Conservation (phyloP, 345 rosid species). For the Hypericum androsaemum region DNA sequence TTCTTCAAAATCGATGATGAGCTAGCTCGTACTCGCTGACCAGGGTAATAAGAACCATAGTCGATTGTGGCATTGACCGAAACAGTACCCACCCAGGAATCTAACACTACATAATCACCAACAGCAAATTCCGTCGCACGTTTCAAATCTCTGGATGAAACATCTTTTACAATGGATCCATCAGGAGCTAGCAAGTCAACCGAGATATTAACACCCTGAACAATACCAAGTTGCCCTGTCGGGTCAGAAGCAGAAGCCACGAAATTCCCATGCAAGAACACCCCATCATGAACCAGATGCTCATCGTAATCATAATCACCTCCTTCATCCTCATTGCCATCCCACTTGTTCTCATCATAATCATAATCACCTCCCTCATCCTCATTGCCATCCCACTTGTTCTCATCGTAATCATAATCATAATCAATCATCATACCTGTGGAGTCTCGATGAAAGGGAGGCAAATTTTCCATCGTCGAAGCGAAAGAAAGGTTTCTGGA, state of each 20-base stretch:
- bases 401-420: no score
- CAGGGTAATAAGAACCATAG: conserved; percentile 56
- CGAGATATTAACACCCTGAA: conserved; percentile 44
- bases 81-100: conserved; percentile 91
- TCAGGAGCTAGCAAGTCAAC: conserved; percentile 65
- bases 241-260: conserved; percentile 5
- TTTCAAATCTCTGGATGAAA: conserved; percentile 57
- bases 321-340: no score
- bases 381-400: no score
- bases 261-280: no score
- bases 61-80: conserved; percentile 87
- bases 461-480: no score
- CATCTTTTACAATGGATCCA: conserved; percentile 52
- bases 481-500: no score
- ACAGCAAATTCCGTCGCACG: conserved; percentile 80
- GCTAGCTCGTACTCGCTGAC: conserved; percentile 86
- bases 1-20: conserved; percentile 78
- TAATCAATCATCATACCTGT: no score
- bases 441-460: no score
- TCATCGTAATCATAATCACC: no score
- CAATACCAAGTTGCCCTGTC: conserved; percentile 75
- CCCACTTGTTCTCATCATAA: no score
- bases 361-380: no score
- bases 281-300: no score
- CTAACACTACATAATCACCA: conserved; percentile 85